These are phyloP conservation scores for Biancaea sappan DNA, from an alignment of 306 rosid genomes.

Conservation along the genomic window DNA sequence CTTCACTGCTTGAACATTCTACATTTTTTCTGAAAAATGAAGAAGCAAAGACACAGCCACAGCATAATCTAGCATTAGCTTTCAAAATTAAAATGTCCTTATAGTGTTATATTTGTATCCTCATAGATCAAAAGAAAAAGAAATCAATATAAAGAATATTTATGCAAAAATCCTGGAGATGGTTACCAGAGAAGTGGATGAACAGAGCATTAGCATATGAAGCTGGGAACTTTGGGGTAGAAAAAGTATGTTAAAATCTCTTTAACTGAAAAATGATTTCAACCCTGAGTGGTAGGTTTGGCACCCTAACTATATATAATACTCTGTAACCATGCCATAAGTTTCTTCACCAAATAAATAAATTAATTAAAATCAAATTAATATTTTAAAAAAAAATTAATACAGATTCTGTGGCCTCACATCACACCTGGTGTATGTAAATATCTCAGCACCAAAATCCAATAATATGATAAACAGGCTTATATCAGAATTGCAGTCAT, in stretches of 20 bases:
- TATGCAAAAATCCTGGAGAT: neutral
- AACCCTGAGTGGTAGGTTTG: neutral
- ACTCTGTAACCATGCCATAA: slow-evolving; percentile 1
- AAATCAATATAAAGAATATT: neutral
- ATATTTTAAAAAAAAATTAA: no score
- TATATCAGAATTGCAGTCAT: neutral
- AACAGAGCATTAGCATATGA: slow-evolving; percentile 12
- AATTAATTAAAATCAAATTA: neutral
- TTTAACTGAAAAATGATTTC: slow-evolving; percentile 2
- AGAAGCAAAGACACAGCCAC: slow-evolving; percentile 4
- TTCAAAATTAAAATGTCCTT: neutral
- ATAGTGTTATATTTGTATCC: neutral
- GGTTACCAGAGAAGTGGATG: neutral
- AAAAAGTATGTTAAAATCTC: neutral
- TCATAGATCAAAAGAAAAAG: neutral
- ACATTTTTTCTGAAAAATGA: neutral
- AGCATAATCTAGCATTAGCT: slow-evolving; percentile 6
- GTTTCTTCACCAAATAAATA: neutral
- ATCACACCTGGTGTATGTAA: neutral
- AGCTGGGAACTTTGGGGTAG: neutral
- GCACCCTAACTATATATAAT: neutral
- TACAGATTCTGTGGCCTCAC: neutral
- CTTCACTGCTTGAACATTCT: neutral
- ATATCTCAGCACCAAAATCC: slow-evolving; percentile 10
- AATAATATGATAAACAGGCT: neutral